Evolutionary conservation across 148 eudicot species (phyloP).

Genomic region (Fagopyrum homotropicum): DNA sequence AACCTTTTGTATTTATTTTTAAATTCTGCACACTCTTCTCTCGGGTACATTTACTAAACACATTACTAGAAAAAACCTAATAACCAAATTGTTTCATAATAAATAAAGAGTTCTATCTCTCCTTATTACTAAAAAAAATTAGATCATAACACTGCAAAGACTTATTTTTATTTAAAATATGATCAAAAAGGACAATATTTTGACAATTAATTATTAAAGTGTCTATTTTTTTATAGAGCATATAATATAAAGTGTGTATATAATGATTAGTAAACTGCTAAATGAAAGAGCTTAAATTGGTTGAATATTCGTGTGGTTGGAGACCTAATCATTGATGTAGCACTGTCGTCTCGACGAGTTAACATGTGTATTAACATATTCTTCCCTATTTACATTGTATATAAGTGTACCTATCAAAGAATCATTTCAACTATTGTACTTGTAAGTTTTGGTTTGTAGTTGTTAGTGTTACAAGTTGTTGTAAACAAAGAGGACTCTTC

Average conservation of each 20-base stretch:
- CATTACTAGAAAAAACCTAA: too few relatives aligned
- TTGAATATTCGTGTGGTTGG: slow-evolving; percentile 12
- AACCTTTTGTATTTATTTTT: too few relatives aligned
- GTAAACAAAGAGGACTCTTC: not conserved
- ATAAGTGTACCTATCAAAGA: slow-evolving; percentile 1
- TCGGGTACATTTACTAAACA: too few relatives aligned
- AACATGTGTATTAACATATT: not conserved
- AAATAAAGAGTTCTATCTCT: too few relatives aligned
- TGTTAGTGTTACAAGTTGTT: not conserved
- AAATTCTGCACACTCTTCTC: too few relatives aligned
- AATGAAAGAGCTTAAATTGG: slow-evolving; percentile 6
- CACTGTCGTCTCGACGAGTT: not conserved
- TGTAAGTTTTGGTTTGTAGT: not conserved
- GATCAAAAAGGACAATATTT: not conserved
- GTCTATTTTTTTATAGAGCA: not conserved
- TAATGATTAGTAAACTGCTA: not conserved
- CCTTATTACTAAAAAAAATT: too few relatives aligned
- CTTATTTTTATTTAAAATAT: too few relatives aligned
- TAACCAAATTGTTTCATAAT: too few relatives aligned
- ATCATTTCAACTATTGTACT: not conserved
- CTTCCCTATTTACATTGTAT: not conserved
- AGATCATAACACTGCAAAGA: too few relatives aligned
- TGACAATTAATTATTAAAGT: not conserved
- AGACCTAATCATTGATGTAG: slow-evolving; percentile 6
- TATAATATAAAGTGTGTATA: not conserved